phyloP scores from a whole-genome alignment of 768 basidiomycete genomes.

The Gautieria morchelliformis region DNA sequence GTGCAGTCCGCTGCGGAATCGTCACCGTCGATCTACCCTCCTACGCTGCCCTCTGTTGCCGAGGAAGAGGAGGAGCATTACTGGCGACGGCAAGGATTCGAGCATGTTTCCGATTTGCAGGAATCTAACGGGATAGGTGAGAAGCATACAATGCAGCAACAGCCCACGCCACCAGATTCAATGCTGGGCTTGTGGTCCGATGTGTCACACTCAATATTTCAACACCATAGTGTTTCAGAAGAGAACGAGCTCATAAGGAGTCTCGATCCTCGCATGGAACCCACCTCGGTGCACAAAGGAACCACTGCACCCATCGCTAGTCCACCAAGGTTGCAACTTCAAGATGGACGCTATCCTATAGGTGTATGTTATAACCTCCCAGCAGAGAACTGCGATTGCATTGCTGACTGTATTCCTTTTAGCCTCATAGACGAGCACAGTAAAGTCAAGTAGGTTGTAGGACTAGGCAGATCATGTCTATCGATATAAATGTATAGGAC shows the following conservation, averaged over 20 bases:
- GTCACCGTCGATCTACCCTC: slow-evolving; percentile 42
- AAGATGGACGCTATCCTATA: slow-evolving; percentile 2
- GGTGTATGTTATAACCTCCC: neutral
- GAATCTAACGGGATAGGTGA: neutral
- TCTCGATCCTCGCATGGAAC: neutral
- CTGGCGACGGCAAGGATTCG: slow-evolving; percentile 4
- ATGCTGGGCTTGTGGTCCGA: slow-evolving; percentile 1
- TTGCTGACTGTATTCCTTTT: neutral
- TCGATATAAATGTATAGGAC: too few relatives aligned
- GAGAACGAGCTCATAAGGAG: neutral
- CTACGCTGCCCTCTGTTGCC: slow-evolving; percentile 30
- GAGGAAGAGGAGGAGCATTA: slow-evolving; percentile 9
- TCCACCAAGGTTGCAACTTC: neutral
- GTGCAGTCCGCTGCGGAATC: slow-evolving; percentile 30
- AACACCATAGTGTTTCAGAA: neutral
- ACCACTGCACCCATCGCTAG: neutral
- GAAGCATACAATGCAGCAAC: neutral
- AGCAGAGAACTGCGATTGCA: neutral
- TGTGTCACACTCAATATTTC: neutral
- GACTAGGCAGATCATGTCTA: too few relatives aligned
- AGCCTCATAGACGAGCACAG: neutral
- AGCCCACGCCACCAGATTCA: neutral
- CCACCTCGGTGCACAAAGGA: neutral
- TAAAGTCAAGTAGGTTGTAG: too few relatives aligned
- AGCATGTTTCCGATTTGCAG: neutral